Evolutionary conservation across 805 yeast species (phyloP), one percentile per base, ranked within the genome.

Genomic region (Metschnikowia hibisci): DNA sequence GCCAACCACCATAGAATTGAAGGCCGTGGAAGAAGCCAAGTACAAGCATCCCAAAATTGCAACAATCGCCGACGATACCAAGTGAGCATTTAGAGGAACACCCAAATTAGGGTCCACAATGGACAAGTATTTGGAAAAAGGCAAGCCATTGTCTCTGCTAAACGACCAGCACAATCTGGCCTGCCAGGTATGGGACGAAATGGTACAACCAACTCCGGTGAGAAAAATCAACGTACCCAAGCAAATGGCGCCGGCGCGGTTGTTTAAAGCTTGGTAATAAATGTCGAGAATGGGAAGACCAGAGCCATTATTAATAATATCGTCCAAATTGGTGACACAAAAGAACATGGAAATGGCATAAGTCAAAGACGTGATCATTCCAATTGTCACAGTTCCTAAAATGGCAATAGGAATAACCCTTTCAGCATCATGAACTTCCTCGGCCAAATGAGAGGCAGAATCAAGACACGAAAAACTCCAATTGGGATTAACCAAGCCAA

Each of bases 151-250:
- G 60, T 68, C 73, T 60, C 73, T 63, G 38, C 69, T 60, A 53
- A 68, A 68, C 9, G 71, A 64, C 72, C 72, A 68, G 51, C 71
- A 66, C 46, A 68, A 57, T 56, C 73, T 60, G 20, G 72, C 65
- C 59, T 68, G 73, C 72, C 71, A 68, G 18, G 73, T 68, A 55
- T 67, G 71, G 35, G 67, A 64, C 28, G 67, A 56, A 42, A 67
- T 61, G 25, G 69, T 68, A 53, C 71, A 66, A 2, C 71, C 71
- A 32, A 53, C 51, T 20, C 66, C 70, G 38, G 71, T 66, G 32
- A 64, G 48, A 37, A 66, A 57, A 25, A 67, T 58, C 42, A 68
- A 56, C 23, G 56, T 45, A 4, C 69, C 72, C 40, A 68, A 56
- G 47, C 66, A 59, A 23, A 66, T 53, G 23, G 73, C 71, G 18